phyloP scores from a whole-genome alignment of 2,329 filamentous ascomycete genomes.

The Stemphylium lycopersici region DNA sequence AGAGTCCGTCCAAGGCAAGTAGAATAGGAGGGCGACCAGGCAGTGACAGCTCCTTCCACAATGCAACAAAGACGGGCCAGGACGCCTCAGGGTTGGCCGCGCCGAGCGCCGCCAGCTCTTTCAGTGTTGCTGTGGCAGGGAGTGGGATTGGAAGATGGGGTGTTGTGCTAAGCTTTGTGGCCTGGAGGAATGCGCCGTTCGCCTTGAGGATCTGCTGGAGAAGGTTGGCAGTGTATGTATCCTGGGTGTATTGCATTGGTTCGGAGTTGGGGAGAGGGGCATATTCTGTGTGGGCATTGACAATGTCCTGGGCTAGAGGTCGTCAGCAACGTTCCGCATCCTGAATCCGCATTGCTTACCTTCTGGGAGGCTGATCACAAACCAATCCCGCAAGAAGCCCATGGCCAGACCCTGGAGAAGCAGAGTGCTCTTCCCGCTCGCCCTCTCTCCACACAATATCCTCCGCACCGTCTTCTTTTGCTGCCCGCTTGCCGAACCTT shows the following conservation, averaged over 20 bases:
- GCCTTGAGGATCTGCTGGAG: slow-evolving; percentile 74
- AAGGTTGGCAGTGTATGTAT: slow-evolving; percentile 75
- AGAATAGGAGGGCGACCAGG: slow-evolving; percentile 68
- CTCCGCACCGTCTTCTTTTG: slow-evolving; percentile 64
- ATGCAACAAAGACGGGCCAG: slow-evolving; percentile 78
- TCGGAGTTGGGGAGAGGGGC: slow-evolving; percentile 65
- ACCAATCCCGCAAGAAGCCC: slow-evolving; percentile 82
- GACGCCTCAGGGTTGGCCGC: slow-evolving; percentile 77
- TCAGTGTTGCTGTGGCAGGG: slow-evolving; percentile 65
- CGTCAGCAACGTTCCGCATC: slow-evolving; percentile 18
- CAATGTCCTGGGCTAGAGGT: slow-evolving; percentile 75
- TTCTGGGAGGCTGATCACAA: slow-evolving; percentile 89
- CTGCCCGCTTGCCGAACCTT: slow-evolving; percentile 62
- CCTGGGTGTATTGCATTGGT: slow-evolving; percentile 72
- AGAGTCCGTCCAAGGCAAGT: slow-evolving; percentile 77
- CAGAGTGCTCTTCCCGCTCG: slow-evolving; percentile 85
- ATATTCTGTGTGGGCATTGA: slow-evolving; percentile 82
- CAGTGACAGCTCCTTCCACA: slow-evolving; percentile 78
- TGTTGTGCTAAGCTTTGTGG: slow-evolving; percentile 57
- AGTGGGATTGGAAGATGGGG: slow-evolving; percentile 66
- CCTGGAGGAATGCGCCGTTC: slow-evolving; percentile 69
- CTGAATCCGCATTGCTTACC: slow-evolving; percentile 60
- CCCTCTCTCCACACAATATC: slow-evolving; percentile 74
- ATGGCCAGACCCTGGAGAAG: slow-evolving; percentile 83
- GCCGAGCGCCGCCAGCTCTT: slow-evolving; percentile 70